phyloP scores from a whole-genome alignment of 169 alveolate species.

The Blepharisma undulans region DNA sequence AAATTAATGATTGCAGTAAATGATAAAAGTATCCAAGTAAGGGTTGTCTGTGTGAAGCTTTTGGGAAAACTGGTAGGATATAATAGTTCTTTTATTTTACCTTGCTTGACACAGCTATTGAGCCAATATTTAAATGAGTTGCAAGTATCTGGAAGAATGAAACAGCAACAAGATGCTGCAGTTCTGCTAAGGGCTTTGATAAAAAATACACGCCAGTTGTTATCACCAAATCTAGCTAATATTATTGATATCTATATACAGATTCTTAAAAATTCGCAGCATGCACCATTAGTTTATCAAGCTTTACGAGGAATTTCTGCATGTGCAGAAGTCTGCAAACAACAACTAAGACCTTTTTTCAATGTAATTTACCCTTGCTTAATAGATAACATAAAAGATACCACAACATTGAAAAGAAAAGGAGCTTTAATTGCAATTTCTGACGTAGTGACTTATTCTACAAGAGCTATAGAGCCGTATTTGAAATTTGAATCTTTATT shows the following conservation, averaged over 20 bases:
- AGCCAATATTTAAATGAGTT: constrained; percentile 34
- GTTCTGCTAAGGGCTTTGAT: constrained; percentile 27
- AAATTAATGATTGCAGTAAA: constrained; percentile 32
- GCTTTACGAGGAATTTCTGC: constrained; percentile 35
- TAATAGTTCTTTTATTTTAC: constrained; percentile 40
- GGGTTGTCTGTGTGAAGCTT: constrained; percentile 36
- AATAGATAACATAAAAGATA: constrained; percentile 32
- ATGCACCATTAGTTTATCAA: constrained; percentile 24
- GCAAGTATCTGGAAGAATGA: constrained; percentile 19
- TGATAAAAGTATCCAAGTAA: constrained; percentile 32
- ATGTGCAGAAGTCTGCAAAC: constrained; percentile 38
- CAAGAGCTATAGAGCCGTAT: constrained; percentile 39
- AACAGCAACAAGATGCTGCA: constrained; percentile 37
- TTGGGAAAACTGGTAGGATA: constrained; percentile 36
- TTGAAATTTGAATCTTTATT: constrained; percentile 7
- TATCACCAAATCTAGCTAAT: neutral
- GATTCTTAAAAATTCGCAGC: constrained; percentile 29
- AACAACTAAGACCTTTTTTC: constrained; percentile 6
- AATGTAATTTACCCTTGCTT: constrained; percentile 28
- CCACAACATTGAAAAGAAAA: constrained; percentile 34
- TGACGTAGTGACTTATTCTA: constrained; percentile 19
- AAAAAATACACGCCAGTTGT: constrained; percentile 30
- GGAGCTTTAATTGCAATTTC: constrained; percentile 29
- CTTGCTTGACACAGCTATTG: constrained; percentile 33
- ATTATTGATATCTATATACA: constrained; percentile 35